phyloP scores from a whole-genome alignment of 331 rosid genomes.

The Arachis monticola region DNA sequence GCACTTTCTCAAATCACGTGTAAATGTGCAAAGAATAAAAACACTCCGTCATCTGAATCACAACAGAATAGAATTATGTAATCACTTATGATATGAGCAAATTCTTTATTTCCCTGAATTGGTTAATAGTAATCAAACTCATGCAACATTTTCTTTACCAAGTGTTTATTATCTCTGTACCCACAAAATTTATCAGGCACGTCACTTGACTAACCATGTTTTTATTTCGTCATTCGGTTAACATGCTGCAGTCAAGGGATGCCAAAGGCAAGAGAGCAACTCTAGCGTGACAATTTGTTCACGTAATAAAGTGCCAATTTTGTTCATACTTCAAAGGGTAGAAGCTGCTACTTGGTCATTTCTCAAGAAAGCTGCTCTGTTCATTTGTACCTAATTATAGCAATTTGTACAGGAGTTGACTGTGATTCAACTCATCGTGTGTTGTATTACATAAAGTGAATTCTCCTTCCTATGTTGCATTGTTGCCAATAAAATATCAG shows the following conservation, averaged over 20 bases:
- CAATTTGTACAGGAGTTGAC: constrained; percentile 29
- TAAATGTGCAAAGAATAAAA: background rate
- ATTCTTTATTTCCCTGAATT: constrained; percentile 28
- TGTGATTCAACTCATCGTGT: constrained; percentile 35
- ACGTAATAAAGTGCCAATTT: constrained; percentile 16
- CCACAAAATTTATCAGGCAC: background rate
- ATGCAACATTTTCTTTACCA: constrained; percentile 7
- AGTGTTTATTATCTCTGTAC: background rate
- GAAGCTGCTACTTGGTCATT: constrained; percentile 28
- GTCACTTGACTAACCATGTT: constrained; percentile 12
- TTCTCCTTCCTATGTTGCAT: constrained; percentile 11
- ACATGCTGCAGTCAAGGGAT: constrained; percentile 81
- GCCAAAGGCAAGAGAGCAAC: constrained; percentile 95
- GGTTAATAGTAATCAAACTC: constrained; percentile 9
- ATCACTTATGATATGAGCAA: constrained; percentile 3
- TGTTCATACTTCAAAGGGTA: constrained; percentile 9
- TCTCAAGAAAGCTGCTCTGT: constrained; percentile 18
- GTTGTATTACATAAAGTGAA: constrained; percentile 27
- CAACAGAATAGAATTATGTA: background rate
- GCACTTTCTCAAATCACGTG: constrained; percentile 4
- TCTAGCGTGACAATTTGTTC: constrained; percentile 59
- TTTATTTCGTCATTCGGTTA: constrained; percentile 21
- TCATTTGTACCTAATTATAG: constrained; percentile 20
- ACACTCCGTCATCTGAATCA: background rate
- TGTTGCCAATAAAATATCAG: constrained; percentile 25